Conservation (phyloP, 257 asterid species). For the Cynanchum wilfordii region DNA sequence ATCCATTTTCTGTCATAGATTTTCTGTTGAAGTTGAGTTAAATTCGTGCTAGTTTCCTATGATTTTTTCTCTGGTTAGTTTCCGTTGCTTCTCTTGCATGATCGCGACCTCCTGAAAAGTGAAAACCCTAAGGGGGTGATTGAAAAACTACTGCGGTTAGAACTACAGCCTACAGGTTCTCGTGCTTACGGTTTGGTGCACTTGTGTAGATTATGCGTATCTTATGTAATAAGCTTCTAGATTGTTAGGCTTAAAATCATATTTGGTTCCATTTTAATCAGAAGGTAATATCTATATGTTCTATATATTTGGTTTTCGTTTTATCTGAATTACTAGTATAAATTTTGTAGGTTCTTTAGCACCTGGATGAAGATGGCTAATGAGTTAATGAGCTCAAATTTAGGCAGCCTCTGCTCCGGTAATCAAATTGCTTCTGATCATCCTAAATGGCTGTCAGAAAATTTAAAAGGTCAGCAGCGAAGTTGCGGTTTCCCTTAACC, state of each 20-base stretch:
- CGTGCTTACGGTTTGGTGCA: background rate
- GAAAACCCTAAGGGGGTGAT: background rate
- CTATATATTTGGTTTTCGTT: background rate
- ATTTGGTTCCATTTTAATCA: background rate
- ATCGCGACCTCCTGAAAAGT: background rate
- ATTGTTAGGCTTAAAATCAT: background rate
- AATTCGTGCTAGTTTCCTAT: background rate
- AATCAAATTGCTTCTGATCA: background rate
- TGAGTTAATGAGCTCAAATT: constrained; percentile 7
- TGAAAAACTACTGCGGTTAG: background rate
- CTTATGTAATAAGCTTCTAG: too few species aligned
- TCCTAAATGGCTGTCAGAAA: constrained; percentile 44
- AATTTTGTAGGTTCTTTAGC: background rate
- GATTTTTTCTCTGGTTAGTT: background rate
- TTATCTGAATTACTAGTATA: background rate
- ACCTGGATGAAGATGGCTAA: constrained; percentile 13
- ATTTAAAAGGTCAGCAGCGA: constrained; percentile 41
- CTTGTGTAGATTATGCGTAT: background rate
- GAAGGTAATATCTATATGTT: background rate
- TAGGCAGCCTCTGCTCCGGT: background rate
- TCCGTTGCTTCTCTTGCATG: background rate
- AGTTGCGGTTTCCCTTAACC: background rate
- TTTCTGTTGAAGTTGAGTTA: background rate
- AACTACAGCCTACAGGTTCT: background rate
- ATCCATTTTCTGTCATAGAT: background rate